Conservation (phyloP, 2,329 filamentous ascomycete genomes). For the Trichothecium sympodiale region DNA sequence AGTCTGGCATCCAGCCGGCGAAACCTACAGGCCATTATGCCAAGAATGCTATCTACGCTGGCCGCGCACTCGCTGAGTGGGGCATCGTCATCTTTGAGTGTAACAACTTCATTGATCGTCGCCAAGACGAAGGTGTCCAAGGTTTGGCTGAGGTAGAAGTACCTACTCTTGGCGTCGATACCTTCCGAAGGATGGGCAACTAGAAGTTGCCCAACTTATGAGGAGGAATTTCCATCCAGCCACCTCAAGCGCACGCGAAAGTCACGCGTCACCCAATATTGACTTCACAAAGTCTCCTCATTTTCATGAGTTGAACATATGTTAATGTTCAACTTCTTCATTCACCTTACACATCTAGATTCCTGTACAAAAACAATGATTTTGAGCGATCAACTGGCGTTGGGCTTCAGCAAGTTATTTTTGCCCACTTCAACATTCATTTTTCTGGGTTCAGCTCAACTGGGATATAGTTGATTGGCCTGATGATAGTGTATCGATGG, state of each 20-base stretch:
- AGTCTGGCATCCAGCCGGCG: constrained; percentile 28
- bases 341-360: too few relatives aligned
- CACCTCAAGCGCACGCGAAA: too few relatives aligned
- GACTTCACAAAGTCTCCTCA: too few relatives aligned
- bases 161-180: constrained; percentile 28
- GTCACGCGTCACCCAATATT: too few relatives aligned
- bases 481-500: too few relatives aligned
- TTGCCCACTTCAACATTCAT: too few relatives aligned
- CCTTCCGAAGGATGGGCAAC: constrained; percentile 24
- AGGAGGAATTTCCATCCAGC: too few relatives aligned
- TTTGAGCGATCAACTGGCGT: too few relatives aligned
- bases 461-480: too few relatives aligned
- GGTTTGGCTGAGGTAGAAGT: constrained; percentile 56
- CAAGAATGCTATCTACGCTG: constrained; percentile 48
- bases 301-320: background rate
- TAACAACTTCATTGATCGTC: constrained; percentile 70
- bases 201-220: constrained; percentile 9
- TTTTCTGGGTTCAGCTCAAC: too few relatives aligned
- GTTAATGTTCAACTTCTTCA: background rate
- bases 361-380: too few relatives aligned
- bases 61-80: constrained; percentile 72
- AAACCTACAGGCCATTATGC: constrained; percentile 34
- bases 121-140: constrained; percentile 62
- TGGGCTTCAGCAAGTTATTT: too few relatives aligned
- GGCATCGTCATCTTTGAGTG: constrained; percentile 62